Base-by-base conservation (phyloP, 306 rosid species). In the Inga laurina region DNA sequence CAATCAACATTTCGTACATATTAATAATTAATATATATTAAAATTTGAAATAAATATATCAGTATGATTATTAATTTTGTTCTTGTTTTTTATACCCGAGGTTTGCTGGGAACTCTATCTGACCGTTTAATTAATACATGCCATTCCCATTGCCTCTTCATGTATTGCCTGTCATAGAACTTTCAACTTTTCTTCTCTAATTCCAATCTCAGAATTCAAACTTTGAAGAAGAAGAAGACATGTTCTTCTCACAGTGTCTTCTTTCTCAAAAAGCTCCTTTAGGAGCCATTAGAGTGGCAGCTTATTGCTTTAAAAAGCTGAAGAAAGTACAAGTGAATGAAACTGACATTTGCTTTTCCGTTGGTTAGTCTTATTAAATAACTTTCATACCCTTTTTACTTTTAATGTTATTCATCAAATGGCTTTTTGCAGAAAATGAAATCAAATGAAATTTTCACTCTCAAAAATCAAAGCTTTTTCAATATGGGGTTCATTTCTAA, bases 251-350 rank as follows among this genome's bases (percentile, higher is more conserved):
- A 19, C 87, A 86, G 86, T 65, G 85, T 52, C 81, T 85, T 59
- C 84, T 85, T 18, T 80, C 86, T 56, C 77, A 86, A 45, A 86
- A 87, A 72, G 91, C 91, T 48, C 87, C 90, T 67, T 56, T 87
- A 43, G 84, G 84, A 46, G 82, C 89, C 86, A 82, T 91, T 65
- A 85, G 93, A 88, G 87, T 91, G 6, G 95, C 95, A 46, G 93
- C 92, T 49, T 91, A 85, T 77, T 87, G 75, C 72, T 82, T 79
- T 84, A 90, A 91, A 59, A 90, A 69, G 87, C 95, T 91, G 72
- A 91, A 87, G 85, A 91, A 81, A 79, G 79, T 89, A 51, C 92
- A 85, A 64, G 88, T 88, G 74, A 79, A 66, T 2, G 79, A 54
- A 65, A 88, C 93, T 37, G 90, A 91, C 77, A 86, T 91, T 81